These are phyloP conservation scores for Sarocladiaceae sp. DNA, from an alignment of 2,329 filamentous ascomycete species.

Conservation along the genomic window DNA sequence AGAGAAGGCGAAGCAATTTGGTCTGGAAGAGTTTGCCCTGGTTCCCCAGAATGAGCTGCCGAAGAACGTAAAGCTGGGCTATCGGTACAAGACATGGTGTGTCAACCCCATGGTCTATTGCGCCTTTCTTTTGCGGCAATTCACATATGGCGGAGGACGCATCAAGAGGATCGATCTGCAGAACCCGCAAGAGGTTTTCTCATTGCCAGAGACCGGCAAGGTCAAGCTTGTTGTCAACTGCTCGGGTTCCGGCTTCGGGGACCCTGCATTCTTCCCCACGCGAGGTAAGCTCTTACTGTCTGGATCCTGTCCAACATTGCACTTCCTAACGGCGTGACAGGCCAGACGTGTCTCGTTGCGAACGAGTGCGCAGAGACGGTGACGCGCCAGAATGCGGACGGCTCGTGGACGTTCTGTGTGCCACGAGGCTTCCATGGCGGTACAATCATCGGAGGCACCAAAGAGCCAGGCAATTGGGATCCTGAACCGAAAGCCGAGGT, in stretches of 20 bases:
- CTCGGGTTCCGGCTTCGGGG: conserved; percentile 27
- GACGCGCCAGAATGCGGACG: conserved; percentile 57
- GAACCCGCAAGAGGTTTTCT: background rate
- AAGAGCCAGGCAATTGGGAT: conserved; percentile 51
- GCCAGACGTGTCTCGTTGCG: conserved; percentile 28
- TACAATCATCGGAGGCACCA: conserved; percentile 60
- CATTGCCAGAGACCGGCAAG: conserved; percentile 1
- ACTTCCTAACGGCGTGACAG: conserved; percentile 14
- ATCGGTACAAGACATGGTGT: conserved; percentile 43
- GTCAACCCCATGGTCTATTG: conserved; percentile 47
- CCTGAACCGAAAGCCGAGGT: conserved; percentile 38
- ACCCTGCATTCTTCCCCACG: conserved; percentile 25
- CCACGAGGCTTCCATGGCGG: conserved; percentile 55
- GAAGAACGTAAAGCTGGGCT: conserved; percentile 31
- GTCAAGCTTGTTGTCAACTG: conserved; percentile 25
- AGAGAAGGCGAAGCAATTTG: conserved; percentile 14
- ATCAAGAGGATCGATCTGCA: conserved; percentile 11
- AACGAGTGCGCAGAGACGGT: conserved; percentile 33
- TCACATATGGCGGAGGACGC: conserved; percentile 19
- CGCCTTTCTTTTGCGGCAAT: conserved; percentile 33
- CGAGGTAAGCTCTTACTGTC: conserved; percentile 18
- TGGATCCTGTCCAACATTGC: background rate
- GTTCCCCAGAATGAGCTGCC: conserved; percentile 29
- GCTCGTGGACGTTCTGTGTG: conserved; percentile 55
- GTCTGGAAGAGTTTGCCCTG: conserved; percentile 29